Conservation (phyloP, 768 basidiomycete species). For the Lactifluus rugatus region DNA sequence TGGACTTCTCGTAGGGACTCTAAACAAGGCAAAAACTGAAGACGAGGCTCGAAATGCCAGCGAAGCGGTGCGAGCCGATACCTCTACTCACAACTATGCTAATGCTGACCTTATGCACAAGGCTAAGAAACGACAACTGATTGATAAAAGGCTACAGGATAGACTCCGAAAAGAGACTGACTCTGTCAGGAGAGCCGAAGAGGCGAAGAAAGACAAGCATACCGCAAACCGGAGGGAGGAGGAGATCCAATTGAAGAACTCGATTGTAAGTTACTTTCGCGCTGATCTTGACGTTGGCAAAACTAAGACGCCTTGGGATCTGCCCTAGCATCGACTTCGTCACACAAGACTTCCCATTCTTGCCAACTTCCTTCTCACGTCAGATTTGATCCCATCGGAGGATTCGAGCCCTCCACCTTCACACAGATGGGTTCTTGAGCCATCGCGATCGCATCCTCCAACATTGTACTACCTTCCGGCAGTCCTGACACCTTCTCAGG, state of each 20-base stretch:
- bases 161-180: slow-evolving; percentile 82
- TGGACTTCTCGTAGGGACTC: slow-evolving; percentile 70
- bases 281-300: neutral
- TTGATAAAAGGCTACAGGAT: slow-evolving; percentile 77
- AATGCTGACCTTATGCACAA: slow-evolving; percentile 23
- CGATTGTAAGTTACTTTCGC: slow-evolving; percentile 45
- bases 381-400: slow-evolving; percentile 47
- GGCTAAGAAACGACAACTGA: slow-evolving; percentile 78
- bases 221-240: slow-evolving; percentile 71
- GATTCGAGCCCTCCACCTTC: slow-evolving; percentile 25
- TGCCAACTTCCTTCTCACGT: slow-evolving; percentile 67
- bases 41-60: slow-evolving; percentile 78
- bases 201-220: slow-evolving; percentile 77
- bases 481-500: slow-evolving; percentile 57
- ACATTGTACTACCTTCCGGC: slow-evolving; percentile 72
- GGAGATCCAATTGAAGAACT: slow-evolving; percentile 72
- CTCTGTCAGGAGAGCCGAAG: slow-evolving; percentile 75
- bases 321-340: slow-evolving; percentile 58
- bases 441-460: slow-evolving; percentile 59
- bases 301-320: neutral
- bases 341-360: slow-evolving; percentile 60
- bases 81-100: neutral
- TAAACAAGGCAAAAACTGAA: slow-evolving; percentile 82
- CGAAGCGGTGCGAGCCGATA: slow-evolving; percentile 50
- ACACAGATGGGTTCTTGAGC: slow-evolving; percentile 34